Base-by-base conservation (phyloP, 108 stramenopile species). In the Nannochloropsis oceanica region DNA sequence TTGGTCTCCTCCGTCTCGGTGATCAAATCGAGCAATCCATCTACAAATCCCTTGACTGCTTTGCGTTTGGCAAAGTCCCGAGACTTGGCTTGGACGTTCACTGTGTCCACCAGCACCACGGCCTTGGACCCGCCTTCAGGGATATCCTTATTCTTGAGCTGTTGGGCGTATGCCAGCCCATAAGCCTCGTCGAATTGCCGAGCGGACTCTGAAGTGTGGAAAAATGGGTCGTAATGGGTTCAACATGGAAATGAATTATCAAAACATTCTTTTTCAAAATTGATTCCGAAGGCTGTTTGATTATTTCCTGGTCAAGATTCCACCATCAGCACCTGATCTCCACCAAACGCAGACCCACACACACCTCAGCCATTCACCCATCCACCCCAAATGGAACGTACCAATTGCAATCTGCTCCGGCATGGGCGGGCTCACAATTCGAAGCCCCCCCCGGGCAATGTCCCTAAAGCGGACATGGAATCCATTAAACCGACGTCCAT, bases 81-180 rank as follows among this genome's bases (percentile, higher is more conserved):
- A 0, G 83, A 82, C 26, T 81, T 81, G 25, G 80, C 80, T 25
- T 81, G 25, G 79, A 82, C n/a, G 79, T 83, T 25, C 25, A 81
- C 80, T 26, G 93, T 92, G 92, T 99, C 94, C 82, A 99, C 93
- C 82, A 97, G 90, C 44, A 90, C 82, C 14, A 99, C 98, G 11
- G 94, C 97, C 87, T 99, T 97, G 82, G 94, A 92, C n/a, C 98
- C 98, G 20, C 98, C 98, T 91, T 99, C 98, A 18, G 98, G 97
- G 89, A 98, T 97, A 89, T 97, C 97, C 90, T 97, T 97, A 91
- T 97, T 97, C 89, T 97, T 97, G 27, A 96, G 92, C 88, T 97
- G 97, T 84, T 97, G 97, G 8, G 97, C 94, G 84, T 92, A 96
- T 12, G 96, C 95, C 81, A 99, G 86, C 12, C 94, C 95, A 84